Evolutionary conservation across 2,329 filamentous ascomycete genomes (phyloP).

Genomic region (Sporothrix brasiliensis): DNA sequence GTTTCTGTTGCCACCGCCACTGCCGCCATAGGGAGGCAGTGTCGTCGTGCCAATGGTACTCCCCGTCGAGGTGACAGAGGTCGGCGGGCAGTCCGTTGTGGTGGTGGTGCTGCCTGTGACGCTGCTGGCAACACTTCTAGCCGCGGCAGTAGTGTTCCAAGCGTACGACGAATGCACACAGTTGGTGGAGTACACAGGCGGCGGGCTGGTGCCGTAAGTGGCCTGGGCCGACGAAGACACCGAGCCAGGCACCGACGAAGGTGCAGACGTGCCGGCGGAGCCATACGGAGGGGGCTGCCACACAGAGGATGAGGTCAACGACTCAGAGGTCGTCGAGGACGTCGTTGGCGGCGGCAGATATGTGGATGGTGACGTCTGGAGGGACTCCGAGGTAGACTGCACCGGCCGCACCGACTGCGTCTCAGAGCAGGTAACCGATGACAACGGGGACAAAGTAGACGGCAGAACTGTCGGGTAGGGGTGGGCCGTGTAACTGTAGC

Average conservation of each 20-base stretch:
- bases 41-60: background rate
- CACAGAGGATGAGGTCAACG: no score
- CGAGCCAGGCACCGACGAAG: no score
- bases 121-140: background rate
- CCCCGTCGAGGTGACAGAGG: conserved; percentile 3
- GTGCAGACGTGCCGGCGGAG: no score
- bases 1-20: background rate
- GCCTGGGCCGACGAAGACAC: conserved; percentile 2
- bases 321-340: background rate
- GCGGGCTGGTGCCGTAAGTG: background rate
- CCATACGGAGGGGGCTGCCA: no score
- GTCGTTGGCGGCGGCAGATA: no score
- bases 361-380: background rate
- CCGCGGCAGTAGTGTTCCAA: background rate
- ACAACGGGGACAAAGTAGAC: background rate
- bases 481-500: conserved; percentile 3
- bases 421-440: background rate
- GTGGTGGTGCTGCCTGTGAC: background rate
- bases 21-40: background rate
- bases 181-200: background rate
- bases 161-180: conserved; percentile 19
- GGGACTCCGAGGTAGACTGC: background rate
- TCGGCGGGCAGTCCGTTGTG: background rate
- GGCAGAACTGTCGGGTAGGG: conserved; percentile 1
- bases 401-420: conserved; percentile 10